A percentile compares a stretch with the other conserved stretches of the same genome.
Conservation (phyloP, 2,329 filamentous ascomycete species). For the Tricladium varicosporioides region DNA sequence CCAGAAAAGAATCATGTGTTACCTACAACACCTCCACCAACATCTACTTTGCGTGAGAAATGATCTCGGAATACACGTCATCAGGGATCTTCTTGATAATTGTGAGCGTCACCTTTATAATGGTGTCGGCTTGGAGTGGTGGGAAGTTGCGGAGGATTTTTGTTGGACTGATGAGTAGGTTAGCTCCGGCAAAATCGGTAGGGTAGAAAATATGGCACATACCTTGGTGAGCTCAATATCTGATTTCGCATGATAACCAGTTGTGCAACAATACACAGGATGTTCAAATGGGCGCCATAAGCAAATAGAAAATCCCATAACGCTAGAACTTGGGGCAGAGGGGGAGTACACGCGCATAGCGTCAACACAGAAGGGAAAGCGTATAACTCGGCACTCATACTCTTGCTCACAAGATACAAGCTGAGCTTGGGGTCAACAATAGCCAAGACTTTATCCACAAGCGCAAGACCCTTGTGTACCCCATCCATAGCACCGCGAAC, state of each 20-base stretch:
- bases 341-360: constrained; percentile 92
- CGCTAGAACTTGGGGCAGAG: constrained; percentile 85
- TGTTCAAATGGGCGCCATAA: constrained; percentile 91
- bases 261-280: constrained; percentile 94
- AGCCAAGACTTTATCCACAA: constrained; percentile 89
- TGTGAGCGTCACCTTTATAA: constrained; percentile 81
- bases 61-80: constrained; percentile 86
- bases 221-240: constrained; percentile 83
- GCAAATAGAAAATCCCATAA: constrained; percentile 98
- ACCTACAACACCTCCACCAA: neutral
- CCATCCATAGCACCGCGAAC: constrained; percentile 96
- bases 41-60: constrained; percentile 72
- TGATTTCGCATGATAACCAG: constrained; percentile 83
- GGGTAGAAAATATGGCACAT: constrained; percentile 30
- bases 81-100: constrained; percentile 89
- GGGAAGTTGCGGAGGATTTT: constrained; percentile 88
- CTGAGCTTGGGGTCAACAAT: constrained; percentile 90
- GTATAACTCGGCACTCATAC: constrained; percentile 90
- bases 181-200: neutral
- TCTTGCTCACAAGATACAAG: constrained; percentile 78
- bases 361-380: constrained; percentile 95
- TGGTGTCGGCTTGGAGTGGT: constrained; percentile 75
- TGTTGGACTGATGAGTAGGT: constrained; percentile 65
- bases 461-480: constrained; percentile 84
- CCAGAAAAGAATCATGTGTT: neutral